Evolutionary conservation across 805 yeast species (phyloP).

Genomic region (Ogataea paradorogensis): DNA sequence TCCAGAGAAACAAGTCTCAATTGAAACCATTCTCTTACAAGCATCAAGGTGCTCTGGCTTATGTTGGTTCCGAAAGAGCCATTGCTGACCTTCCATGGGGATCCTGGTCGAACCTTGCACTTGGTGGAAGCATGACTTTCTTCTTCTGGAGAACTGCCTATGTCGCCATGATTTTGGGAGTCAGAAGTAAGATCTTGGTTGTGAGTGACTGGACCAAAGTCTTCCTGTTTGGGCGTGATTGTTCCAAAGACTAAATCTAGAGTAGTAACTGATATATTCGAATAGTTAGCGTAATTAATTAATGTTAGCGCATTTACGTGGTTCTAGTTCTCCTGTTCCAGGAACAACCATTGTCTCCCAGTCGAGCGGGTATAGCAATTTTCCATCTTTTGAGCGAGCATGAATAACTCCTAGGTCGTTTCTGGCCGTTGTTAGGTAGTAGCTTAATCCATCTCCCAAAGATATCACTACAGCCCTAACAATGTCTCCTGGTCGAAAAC

Average conservation of each 20-base stretch:
- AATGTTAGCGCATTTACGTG: conserved; percentile 82
- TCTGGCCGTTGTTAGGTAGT: conserved; percentile 83
- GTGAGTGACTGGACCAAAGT: conserved; percentile 86
- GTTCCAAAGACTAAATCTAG: conserved; percentile 77
- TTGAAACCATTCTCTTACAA: conserved; percentile 67
- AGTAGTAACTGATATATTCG: conserved; percentile 2
- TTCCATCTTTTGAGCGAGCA: conserved; percentile 72
- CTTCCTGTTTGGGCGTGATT: conserved; percentile 86
- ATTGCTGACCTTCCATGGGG: conserved; percentile 85
- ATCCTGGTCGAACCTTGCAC: conserved; percentile 71
- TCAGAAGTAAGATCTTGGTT: conserved; percentile 82
- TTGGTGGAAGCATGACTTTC: conserved; percentile 83
- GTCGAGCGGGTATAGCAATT: conserved; percentile 81
- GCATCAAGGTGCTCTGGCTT: conserved; percentile 90
- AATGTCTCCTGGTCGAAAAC: conserved; percentile 90
- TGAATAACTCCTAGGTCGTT: conserved; percentile 93
- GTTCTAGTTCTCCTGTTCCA: conserved; percentile 67
- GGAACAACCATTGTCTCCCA: conserved; percentile 94
- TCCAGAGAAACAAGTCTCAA: conserved; percentile 38
- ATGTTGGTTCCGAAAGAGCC: conserved; percentile 88
- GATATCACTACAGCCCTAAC: conserved; percentile 82
- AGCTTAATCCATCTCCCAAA: conserved; percentile 90
- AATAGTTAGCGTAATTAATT: conserved; percentile 3
- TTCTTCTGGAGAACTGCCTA: conserved; percentile 94
- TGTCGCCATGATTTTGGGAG: conserved; percentile 84